These are phyloP conservation scores for Salix udensis DNA, from an alignment of 345 rosid genomes.

Conservation along the genomic window DNA sequence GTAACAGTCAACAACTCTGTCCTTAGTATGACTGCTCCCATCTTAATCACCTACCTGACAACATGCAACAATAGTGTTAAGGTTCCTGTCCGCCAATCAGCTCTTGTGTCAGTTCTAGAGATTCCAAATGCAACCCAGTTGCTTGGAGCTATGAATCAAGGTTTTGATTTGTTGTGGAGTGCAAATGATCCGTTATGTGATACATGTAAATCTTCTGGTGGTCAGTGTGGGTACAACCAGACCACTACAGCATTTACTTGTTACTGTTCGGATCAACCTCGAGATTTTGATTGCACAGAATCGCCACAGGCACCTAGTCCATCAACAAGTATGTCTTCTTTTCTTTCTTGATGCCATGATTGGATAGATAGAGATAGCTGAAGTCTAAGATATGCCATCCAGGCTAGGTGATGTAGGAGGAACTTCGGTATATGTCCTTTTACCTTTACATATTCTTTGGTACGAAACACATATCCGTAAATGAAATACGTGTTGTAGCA, in stretches of 20 bases:
- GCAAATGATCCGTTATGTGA: constrained; percentile 18
- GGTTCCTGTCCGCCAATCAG: constrained; percentile 1
- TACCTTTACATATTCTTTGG: too few species aligned
- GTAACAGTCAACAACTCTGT: too few species aligned
- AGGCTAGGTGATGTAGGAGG: neutral
- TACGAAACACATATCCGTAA: too few species aligned
- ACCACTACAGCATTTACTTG: constrained; percentile 13
- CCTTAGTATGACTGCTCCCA: neutral
- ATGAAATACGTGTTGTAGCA: too few species aligned
- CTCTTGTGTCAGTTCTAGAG: rapidly evolving
- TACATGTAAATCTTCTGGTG: neutral
- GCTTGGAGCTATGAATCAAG: constrained; percentile 4
- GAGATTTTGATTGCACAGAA: neutral
- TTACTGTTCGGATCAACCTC: constrained; percentile 7
- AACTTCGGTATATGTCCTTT: neutral
- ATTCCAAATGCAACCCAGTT: neutral
- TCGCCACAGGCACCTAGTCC: neutral
- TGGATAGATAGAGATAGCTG: neutral
- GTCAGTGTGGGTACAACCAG: constrained; percentile 33
- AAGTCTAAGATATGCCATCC: too few species aligned
- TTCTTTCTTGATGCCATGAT: neutral
- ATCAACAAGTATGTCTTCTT: constrained; percentile 7
- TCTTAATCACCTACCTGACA: neutral
- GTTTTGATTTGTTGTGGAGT: constrained; percentile 31
- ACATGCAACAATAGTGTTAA: constrained; percentile 12